Evolutionary conservation across 1,139 yeast species (phyloP).

Genomic region (Starmera stellimalicola): DNA sequence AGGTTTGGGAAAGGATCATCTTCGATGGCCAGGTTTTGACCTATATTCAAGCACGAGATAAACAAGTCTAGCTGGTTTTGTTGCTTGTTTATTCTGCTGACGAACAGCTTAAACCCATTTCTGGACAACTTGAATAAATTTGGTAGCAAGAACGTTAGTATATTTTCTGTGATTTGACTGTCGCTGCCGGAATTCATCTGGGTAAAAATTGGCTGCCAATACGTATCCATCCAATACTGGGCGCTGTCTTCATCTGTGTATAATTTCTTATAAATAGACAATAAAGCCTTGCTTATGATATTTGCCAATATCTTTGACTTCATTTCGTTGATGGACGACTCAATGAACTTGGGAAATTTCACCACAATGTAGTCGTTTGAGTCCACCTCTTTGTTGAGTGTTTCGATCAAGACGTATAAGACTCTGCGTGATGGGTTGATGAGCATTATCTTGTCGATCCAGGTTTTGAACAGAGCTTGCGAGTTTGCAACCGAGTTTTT

Average conservation of each 20-base stretch:
- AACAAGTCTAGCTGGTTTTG: constrained; percentile 29
- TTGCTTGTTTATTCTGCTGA: constrained; percentile 17
- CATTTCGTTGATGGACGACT: constrained; percentile 38
- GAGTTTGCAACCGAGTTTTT: constrained; percentile 18
- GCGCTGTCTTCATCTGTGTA: constrained; percentile 18
- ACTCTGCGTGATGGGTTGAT: constrained; percentile 46
- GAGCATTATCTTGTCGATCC: constrained; percentile 36
- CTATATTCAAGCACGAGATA: constrained; percentile 52
- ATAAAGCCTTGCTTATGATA: constrained; percentile 55
- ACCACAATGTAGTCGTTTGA: constrained; percentile 32
- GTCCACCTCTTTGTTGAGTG: constrained; percentile 35
- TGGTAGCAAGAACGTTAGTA: constrained; percentile 55
- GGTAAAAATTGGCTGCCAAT: constrained; percentile 52
- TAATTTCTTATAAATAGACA: constrained; percentile 32
- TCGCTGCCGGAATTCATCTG: constrained; percentile 27
- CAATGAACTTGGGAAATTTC: constrained; percentile 35
- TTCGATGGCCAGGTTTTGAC: constrained; percentile 48
- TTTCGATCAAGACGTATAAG: constrained; percentile 49
- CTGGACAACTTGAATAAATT: constrained; percentile 46
- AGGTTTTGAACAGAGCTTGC: constrained; percentile 25
- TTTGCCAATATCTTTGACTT: constrained; percentile 55
- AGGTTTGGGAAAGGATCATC: constrained; percentile 40
- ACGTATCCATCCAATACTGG: constrained; percentile 17
- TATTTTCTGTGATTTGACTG: constrained; percentile 34
- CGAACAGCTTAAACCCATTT: constrained; percentile 30